Percentiles rank a stretch among this genome's conserved stretches.
Conservation (phyloP, 768 basidiomycete genomes). For the Phylloporus rhodoxanthus region DNA sequence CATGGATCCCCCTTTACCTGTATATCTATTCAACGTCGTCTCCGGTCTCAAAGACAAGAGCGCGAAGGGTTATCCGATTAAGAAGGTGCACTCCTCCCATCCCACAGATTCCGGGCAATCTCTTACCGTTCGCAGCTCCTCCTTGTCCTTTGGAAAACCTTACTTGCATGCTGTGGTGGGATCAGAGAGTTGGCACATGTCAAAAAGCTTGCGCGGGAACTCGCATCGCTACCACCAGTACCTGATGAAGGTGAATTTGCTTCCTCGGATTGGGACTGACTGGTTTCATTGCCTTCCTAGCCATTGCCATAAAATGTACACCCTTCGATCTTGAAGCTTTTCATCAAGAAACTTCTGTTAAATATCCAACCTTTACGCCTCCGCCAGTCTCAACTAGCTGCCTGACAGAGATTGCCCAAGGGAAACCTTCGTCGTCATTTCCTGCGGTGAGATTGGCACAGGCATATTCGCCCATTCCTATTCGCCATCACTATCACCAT, state of each 20-base stretch:
- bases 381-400: conserved; percentile 41
- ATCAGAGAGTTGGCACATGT: conserved; percentile 79
- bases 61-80: conserved; percentile 93
- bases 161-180: conserved; percentile 90
- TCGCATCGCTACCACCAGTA: conserved; percentile 62
- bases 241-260: conserved; percentile 41
- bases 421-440: conserved; percentile 31
- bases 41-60: conserved; percentile 87
- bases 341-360: conserved; percentile 84
- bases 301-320: conserved; percentile 75
- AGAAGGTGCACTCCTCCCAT: conserved; percentile 58
- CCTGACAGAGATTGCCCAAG: conserved; percentile 17
- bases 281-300: conserved; percentile 27
- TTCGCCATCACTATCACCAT: conserved; percentile 92
- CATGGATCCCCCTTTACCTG: conserved; percentile 88
- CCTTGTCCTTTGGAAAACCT: conserved; percentile 89
- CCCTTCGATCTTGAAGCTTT: conserved; percentile 89
- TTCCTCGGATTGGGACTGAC: background rate
- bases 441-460: conserved; percentile 71
- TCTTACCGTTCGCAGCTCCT: conserved; percentile 55
- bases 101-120: background rate
- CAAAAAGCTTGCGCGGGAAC: conserved; percentile 79
- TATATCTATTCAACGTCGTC: conserved; percentile 88
- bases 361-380: conserved; percentile 90
- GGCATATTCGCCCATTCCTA: conserved; percentile 87